These are phyloP conservation scores for Trichoderma afroharzianum DNA, from an alignment of 2,329 filamentous ascomycete genomes.

Conservation along the genomic window DNA sequence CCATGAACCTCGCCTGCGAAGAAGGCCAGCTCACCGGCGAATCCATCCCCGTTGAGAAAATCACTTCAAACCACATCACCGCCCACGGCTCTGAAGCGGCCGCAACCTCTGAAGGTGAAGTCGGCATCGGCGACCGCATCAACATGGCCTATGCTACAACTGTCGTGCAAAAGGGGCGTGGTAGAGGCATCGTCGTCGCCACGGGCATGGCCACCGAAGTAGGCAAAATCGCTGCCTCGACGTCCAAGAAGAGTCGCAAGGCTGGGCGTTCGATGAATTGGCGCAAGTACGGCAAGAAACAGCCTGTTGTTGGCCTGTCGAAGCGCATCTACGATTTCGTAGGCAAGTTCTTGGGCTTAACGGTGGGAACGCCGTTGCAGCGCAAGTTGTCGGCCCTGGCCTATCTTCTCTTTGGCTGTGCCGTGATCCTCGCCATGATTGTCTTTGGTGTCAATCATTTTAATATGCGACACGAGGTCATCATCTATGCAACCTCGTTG, in stretches of 20 bases:
- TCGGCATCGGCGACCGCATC: constrained; percentile 66
- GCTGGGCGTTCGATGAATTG: constrained; percentile 52
- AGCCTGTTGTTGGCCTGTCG: constrained; percentile 44
- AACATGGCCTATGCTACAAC: constrained; percentile 76
- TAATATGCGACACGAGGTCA: constrained; percentile 47
- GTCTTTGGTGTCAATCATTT: constrained; percentile 58
- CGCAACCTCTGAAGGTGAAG: constrained; percentile 44
- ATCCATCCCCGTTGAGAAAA: constrained; percentile 68
- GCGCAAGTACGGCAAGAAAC: constrained; percentile 50
- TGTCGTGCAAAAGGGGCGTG: constrained; percentile 68
- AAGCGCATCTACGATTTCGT: constrained; percentile 47
- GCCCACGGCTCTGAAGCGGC: constrained; percentile 44
- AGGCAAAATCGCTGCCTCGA: constrained; percentile 62
- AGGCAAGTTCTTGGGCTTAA: constrained; percentile 58
- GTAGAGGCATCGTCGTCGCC: constrained; percentile 66
- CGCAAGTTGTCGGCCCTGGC: constrained; percentile 75
- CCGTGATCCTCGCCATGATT: constrained; percentile 53
- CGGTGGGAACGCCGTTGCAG: constrained; percentile 72
- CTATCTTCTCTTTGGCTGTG: constrained; percentile 70
- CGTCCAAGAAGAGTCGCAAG: constrained; percentile 52
- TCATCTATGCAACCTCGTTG: constrained; percentile 56
- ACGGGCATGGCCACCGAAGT: constrained; percentile 72
- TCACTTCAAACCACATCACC: constrained; percentile 46
- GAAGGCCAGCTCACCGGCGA: constrained; percentile 76
- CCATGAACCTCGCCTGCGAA: constrained; percentile 77